Conservation (phyloP, 306 rosid genomes). For the Dalbergia cochinchinensis region DNA sequence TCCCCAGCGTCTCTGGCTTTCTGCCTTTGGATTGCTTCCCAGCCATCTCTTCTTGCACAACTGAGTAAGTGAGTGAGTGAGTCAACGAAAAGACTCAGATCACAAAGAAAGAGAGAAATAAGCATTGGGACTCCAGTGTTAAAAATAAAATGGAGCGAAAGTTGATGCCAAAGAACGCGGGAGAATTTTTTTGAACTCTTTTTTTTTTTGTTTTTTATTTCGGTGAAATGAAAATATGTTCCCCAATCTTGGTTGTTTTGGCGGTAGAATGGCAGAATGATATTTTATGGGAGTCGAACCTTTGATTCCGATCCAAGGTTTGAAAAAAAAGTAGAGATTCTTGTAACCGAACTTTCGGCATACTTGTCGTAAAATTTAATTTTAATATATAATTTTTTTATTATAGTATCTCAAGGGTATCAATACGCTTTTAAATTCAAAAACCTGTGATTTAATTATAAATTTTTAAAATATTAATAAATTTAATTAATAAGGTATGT, state of each 20-base stretch:
- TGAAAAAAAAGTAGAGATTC: too few relatives aligned
- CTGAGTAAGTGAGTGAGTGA: not conserved
- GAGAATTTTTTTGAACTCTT: slow-evolving; percentile 48
- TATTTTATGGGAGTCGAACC: not conserved
- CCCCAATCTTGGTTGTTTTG: not conserved
- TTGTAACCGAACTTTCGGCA: too few relatives aligned
- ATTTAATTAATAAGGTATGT: too few relatives aligned
- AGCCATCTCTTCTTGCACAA: slow-evolving; percentile 49
- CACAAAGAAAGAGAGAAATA: not conserved
- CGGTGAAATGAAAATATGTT: not conserved
- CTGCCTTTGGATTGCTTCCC: slow-evolving; percentile 68
- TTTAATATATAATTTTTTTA: too few relatives aligned
- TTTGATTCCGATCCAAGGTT: too few relatives aligned
- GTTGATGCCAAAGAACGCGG: slow-evolving; percentile 51
- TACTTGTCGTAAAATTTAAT: too few relatives aligned
- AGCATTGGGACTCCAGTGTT: not conserved
- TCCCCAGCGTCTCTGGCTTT: slow-evolving; percentile 55
- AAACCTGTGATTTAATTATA: too few relatives aligned
- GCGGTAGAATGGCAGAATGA: slow-evolving; percentile 33
- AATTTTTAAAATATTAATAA: too few relatives aligned
- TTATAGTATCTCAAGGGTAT: too few relatives aligned
- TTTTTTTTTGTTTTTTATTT: not conserved
- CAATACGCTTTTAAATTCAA: too few relatives aligned
- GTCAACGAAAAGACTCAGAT: not conserved
- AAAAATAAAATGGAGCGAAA: slow-evolving; percentile 1